These are phyloP conservation scores for Haplosporangium gracile DNA, from an alignment of 192 early-diverging fungal genomes.

Conservation along the genomic window DNA sequence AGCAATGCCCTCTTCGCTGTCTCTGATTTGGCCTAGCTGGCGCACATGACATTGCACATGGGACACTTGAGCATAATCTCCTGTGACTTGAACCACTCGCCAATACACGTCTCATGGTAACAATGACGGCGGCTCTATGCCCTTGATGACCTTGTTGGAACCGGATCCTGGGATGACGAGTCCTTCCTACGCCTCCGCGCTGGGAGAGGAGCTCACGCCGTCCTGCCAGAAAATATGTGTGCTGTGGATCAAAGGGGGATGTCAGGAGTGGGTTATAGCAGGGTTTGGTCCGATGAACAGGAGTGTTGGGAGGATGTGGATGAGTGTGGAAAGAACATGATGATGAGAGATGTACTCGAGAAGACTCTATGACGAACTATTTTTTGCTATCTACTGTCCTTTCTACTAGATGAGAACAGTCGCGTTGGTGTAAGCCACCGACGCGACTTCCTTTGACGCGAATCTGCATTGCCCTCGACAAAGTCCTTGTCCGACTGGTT, in stretches of 20 bases:
- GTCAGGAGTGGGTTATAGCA: conserved; percentile 36
- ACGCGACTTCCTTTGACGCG: too few relatives aligned
- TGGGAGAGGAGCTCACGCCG: neutral
- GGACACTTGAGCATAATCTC: conserved; percentile 42
- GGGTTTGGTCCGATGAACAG: too few relatives aligned
- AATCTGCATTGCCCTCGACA: too few relatives aligned
- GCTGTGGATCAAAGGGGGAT: too few relatives aligned
- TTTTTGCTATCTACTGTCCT: too few relatives aligned
- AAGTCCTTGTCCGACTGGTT: neutral
- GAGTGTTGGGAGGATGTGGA: too few relatives aligned
- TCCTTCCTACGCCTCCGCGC: conserved; percentile 5
- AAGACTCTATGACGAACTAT: too few relatives aligned
- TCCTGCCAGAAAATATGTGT: conserved; percentile 35
- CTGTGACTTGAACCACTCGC: conserved; percentile 28
- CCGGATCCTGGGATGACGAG: neutral
- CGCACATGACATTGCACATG: conserved; percentile 40
- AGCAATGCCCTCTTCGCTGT: conserved; percentile 19
- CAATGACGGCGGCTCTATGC: conserved; percentile 44
- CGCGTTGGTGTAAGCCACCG: too few relatives aligned
- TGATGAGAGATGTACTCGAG: too few relatives aligned
- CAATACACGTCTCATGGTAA: conserved; percentile 36
- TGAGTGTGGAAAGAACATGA: too few relatives aligned
- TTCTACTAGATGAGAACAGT: conserved; percentile 16
- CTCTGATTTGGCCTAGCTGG: neutral
- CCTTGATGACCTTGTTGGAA: conserved; percentile 30